These are phyloP conservation scores for Globisporangium nunn DNA, from an alignment of 352 stramenopile species.

Conservation along the genomic window DNA sequence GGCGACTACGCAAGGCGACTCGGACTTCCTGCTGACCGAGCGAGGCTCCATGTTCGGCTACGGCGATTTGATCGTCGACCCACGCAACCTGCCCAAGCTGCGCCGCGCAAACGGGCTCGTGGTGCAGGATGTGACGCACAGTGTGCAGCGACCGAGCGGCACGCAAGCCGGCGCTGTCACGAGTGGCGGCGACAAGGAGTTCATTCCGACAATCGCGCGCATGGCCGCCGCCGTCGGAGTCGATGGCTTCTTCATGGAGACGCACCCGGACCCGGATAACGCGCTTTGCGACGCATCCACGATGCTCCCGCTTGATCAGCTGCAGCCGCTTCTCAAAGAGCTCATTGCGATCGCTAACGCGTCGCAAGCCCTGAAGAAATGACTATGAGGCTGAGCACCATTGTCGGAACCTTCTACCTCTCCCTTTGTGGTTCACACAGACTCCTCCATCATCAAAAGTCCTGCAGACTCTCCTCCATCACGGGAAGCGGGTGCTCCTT, in stretches of 20 bases:
- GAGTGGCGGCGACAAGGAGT: slow-evolving; percentile 67
- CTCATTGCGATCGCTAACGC: slow-evolving; percentile 66
- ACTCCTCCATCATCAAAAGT: slow-evolving; percentile 20
- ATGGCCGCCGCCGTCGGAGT: slow-evolving; percentile 81
- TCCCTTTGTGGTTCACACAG: background rate
- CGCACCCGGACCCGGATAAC: slow-evolving; percentile 56
- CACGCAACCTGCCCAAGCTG: slow-evolving; percentile 75
- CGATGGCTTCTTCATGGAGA: slow-evolving; percentile 88
- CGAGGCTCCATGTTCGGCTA: slow-evolving; percentile 86
- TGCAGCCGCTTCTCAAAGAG: slow-evolving; percentile 58
- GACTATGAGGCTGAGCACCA: background rate
- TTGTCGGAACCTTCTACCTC: background rate
- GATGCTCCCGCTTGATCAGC: slow-evolving; percentile 65
- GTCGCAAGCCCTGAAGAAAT: slow-evolving; percentile 25
- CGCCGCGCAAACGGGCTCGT: slow-evolving; percentile 51
- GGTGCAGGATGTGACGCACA: slow-evolving; percentile 85
- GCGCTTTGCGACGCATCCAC: slow-evolving; percentile 67
- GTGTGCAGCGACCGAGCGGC: slow-evolving; percentile 64
- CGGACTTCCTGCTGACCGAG: slow-evolving; percentile 81
- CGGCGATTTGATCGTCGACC: slow-evolving; percentile 81
- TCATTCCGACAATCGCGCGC: slow-evolving; percentile 78
- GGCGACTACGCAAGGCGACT: slow-evolving; percentile 43
- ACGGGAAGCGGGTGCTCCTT: slow-evolving; percentile 60
- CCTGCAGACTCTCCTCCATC: slow-evolving; percentile 71
- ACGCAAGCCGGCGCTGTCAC: slow-evolving; percentile 28